Conservation (phyloP, 306 rosid genomes). For the Quercus aquifolioides region DNA sequence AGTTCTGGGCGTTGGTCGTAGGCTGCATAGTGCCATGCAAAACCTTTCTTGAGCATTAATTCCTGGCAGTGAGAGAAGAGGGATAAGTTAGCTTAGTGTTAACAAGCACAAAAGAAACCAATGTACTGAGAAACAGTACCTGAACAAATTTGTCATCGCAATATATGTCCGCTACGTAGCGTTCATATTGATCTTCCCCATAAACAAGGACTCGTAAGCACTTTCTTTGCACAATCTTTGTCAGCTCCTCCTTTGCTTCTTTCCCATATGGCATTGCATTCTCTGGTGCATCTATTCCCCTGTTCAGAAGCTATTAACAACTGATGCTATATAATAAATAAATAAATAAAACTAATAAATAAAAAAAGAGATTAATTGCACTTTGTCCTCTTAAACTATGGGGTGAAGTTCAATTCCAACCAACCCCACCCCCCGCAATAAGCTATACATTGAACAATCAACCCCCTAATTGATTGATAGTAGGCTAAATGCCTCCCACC, state of each 20-base stretch:
- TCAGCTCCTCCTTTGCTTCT: slow-evolving; percentile 70
- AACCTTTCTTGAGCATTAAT: slow-evolving; percentile 81
- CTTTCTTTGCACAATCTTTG: slow-evolving; percentile 57
- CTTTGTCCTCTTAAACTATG: no score
- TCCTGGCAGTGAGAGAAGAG: slow-evolving; percentile 45
- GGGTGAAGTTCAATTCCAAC: not conserved
- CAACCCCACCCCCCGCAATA: not conserved
- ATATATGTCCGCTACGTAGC: slow-evolving; percentile 70
- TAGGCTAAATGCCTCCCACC: no score
- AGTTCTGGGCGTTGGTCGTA: slow-evolving; percentile 73
- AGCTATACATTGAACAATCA: slow-evolving; percentile 62
- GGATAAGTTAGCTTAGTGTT: not conserved
- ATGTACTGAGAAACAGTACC: slow-evolving; percentile 37
- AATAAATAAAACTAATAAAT: no score
- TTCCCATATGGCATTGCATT: slow-evolving; percentile 77
- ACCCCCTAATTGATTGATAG: slow-evolving; percentile 28
- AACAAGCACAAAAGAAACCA: not conserved
- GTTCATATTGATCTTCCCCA: slow-evolving; percentile 79
- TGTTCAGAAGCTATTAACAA: slow-evolving; percentile 11
- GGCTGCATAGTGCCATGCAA: slow-evolving; percentile 85
- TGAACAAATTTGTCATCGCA: slow-evolving; percentile 67
- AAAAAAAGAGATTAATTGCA: not conserved
- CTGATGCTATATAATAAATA: no score
- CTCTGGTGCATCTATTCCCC: slow-evolving; percentile 97
- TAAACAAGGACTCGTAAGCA: slow-evolving; percentile 73